Conservation (phyloP, 2,329 filamentous ascomycete genomes). For the Curvularia sp. region DNA sequence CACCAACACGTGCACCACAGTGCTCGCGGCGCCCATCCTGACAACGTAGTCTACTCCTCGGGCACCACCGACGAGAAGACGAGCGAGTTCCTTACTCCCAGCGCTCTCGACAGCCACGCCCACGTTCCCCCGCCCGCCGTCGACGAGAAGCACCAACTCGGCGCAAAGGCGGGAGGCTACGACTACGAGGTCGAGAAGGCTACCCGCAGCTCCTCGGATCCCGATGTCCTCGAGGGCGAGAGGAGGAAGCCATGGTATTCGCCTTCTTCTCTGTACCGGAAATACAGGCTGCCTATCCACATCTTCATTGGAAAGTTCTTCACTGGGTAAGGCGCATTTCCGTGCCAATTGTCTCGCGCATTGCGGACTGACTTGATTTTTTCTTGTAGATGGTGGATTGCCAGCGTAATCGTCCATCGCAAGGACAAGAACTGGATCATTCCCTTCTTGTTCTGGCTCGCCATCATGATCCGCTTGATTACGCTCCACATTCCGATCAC, state of each 20-base stretch:
- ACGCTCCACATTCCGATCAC: constrained; percentile 75
- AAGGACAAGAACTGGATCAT: constrained; percentile 80
- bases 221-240: constrained; percentile 21
- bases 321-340: constrained; percentile 56
- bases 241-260: constrained; percentile 32
- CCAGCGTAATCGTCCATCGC: constrained; percentile 74
- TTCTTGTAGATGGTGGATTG: constrained; percentile 72
- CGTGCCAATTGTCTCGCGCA: constrained; percentile 4
- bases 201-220: constrained; percentile 38
- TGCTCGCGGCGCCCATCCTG: constrained; percentile 38
- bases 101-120: constrained; percentile 50
- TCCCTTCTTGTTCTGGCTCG: constrained; percentile 82
- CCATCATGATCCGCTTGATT: constrained; percentile 74
- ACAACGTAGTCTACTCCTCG: constrained; percentile 44
- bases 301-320: constrained; percentile 57
- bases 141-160: constrained; percentile 36
- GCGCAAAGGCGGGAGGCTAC: constrained; percentile 44
- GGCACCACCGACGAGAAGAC: constrained; percentile 47
- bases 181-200: constrained; percentile 53
- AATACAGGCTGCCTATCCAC: constrained; percentile 53
- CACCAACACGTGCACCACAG: constrained; percentile 51
- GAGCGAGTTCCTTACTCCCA: constrained; percentile 44
- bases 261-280: constrained; percentile 36
- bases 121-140: constrained; percentile 17
- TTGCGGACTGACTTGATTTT: constrained; percentile 26